Evolutionary conservation across 352 stramenopile species (phyloP).

Genomic region (Blastocystis sp.): DNA sequence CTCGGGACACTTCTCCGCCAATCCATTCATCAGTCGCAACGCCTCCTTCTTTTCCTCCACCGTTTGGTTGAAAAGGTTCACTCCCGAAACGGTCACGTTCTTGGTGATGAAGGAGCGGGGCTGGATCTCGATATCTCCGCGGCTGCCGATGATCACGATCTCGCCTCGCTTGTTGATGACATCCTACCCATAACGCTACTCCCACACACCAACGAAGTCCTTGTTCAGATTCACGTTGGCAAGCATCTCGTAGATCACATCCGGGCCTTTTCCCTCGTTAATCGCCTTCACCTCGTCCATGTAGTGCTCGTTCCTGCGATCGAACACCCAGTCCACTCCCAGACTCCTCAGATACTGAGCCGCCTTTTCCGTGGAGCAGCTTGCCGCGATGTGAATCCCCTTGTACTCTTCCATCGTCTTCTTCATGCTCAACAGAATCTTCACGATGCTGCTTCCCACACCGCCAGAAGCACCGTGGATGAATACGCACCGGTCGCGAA

Average conservation of each 20-base stretch:
- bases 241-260: slow-evolving; percentile 68
- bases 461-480: slow-evolving; percentile 58
- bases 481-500: slow-evolving; percentile 34
- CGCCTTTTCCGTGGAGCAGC: slow-evolving; percentile 4
- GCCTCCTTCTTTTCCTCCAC: slow-evolving; percentile 19
- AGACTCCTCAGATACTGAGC: background rate
- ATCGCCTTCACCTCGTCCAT: slow-evolving; percentile 16
- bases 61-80: slow-evolving; percentile 64
- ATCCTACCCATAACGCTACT: slow-evolving; percentile 1
- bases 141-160: slow-evolving; percentile 55
- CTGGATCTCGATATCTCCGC: slow-evolving; percentile 38
- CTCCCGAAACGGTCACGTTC: slow-evolving; percentile 6
- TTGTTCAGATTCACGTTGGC: slow-evolving; percentile 61
- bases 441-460: slow-evolving; percentile 56
- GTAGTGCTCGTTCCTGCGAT: background rate
- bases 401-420: slow-evolving; percentile 12
- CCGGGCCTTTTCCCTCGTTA: slow-evolving; percentile 47
- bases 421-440: slow-evolving; percentile 53
- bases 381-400: slow-evolving; percentile 29
- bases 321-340: slow-evolving; percentile 33
- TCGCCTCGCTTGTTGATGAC: slow-evolving; percentile 58
- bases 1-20: background rate
- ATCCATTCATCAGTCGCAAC: slow-evolving; percentile 1
- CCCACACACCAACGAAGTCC: slow-evolving; percentile 19
- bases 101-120: slow-evolving; percentile 50